Percentiles rank a stretch among this genome's conserved stretches.
phyloP scores from a whole-genome alignment of 352 stramenopile genomes.

The Globisporangium apiculatum region DNA sequence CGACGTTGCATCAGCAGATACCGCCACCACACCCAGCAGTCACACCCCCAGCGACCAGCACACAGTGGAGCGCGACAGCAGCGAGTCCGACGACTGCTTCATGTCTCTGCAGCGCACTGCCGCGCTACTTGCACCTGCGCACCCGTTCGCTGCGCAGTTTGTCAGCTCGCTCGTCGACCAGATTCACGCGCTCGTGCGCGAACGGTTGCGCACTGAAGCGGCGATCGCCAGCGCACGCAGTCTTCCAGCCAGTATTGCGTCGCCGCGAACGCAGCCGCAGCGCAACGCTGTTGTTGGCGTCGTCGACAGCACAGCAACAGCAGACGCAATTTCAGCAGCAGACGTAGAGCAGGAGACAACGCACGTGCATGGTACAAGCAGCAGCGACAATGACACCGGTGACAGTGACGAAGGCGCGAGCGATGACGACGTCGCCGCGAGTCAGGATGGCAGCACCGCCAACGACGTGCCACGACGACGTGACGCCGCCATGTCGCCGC shows the following conservation, averaged over 20 bases:
- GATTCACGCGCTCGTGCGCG: constrained; percentile 14
- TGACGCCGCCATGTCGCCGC: neutral
- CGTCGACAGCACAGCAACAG: neutral
- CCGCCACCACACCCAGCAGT: neutral
- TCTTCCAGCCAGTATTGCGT: neutral
- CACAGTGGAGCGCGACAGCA: neutral
- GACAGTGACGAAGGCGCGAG: neutral
- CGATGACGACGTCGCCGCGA: no score
- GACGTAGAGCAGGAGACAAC: no score
- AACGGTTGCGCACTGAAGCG: constrained; percentile 15
- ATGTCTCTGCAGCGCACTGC: constrained; percentile 1
- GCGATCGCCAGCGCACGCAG: neutral
- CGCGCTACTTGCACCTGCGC: constrained; percentile 4
- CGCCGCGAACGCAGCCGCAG: neutral
- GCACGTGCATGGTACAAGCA: neutral
- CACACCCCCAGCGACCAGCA: no score
- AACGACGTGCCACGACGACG: neutral
- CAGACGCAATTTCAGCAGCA: neutral
- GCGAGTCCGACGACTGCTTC: constrained; percentile 14
- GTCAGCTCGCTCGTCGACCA: constrained; percentile 7
- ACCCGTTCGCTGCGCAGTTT: constrained; percentile 18
- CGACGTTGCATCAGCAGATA: neutral
- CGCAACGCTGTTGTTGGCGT: neutral
- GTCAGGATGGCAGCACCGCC: neutral
- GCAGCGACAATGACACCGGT: neutral